Base-by-base conservation (phyloP, 192 early-diverging fungal species). In the Gigaspora rosea region DNA sequence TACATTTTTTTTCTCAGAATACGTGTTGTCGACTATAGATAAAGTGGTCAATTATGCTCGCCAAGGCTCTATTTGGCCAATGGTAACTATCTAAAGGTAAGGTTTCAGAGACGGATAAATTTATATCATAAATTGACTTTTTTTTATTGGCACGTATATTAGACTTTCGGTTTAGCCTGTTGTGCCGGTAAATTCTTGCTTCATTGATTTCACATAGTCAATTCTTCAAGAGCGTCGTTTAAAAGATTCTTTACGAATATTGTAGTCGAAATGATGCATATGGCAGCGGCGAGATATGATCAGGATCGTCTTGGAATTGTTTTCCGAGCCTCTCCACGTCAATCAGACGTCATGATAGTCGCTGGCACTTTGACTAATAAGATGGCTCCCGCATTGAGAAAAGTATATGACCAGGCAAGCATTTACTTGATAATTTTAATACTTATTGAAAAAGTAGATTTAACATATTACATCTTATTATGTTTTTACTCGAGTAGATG, bases 301-400 rank as follows among this genome's bases (percentile, higher is more conserved):
- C 95, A 96, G 88, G 96, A 98, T 91, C 92, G 96, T 79, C 84
- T 98, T 56, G 96, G 96, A 82, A 95, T 98, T 85, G 94, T 98
- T 32, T 98, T 97, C 85, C 92, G 97, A 82, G 97, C 97, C 47
- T 94, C 95, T 20, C 97, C 97, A 35, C 92, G 97, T 83, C 97
- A 98, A 85, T 92, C 95, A 35, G 97, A 98, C 88, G 95, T 97
- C 54, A 98, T 98, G 97, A 98, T 98, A 86, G 97, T 98, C 52
- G 97, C 97, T 11, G 97, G 97, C 56, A 98, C 97, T 27, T 86
- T 98, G 82, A 97, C 96, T 71, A 98, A 98, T 91, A 98, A 98
- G 84, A 98, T 98, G 97, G 97, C 97, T 73, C 82, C 81, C 62
- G 79, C 80, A 22, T 82, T 89, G 51, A 82, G 88, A 75, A 89